phyloP scores from a whole-genome alignment of 1,284 basidiomycete species.

The Heterobasidion irregulare region DNA sequence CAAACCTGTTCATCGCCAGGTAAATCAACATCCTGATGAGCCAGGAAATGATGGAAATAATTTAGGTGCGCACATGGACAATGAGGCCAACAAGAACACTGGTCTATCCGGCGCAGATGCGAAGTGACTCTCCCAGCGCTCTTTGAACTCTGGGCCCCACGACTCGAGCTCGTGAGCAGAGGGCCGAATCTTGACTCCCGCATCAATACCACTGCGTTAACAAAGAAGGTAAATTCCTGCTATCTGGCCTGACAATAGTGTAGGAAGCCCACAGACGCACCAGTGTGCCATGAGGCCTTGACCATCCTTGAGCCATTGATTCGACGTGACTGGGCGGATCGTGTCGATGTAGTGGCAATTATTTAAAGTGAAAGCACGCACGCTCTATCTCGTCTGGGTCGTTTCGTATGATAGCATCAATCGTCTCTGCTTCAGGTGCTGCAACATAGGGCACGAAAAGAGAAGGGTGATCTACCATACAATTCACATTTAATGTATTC shows the following conservation, averaged over 20 bases:
- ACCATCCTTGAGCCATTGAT: constrained; percentile 34
- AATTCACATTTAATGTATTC: neutral
- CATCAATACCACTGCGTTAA: constrained; percentile 28
- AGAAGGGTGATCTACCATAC: constrained; percentile 12
- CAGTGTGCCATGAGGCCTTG: constrained; percentile 42
- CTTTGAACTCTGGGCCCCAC: constrained; percentile 34
- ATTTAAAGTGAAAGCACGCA: neutral
- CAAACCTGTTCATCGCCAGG: constrained; percentile 15
- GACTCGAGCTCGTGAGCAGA: constrained; percentile 29
- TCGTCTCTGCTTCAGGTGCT: constrained; percentile 11
- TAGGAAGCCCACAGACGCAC: constrained; percentile 19
- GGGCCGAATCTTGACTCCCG: constrained; percentile 42
- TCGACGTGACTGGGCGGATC: neutral
- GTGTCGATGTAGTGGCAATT: neutral
- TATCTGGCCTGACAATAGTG: neutral
- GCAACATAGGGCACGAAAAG: constrained; percentile 10
- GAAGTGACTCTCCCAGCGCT: constrained; percentile 36
- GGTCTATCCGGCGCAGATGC: constrained; percentile 39
- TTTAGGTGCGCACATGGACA: constrained; percentile 17
- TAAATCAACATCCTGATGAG: neutral
- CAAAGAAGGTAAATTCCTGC: neutral
- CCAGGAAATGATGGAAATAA: neutral
- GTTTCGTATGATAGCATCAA: constrained; percentile 12
- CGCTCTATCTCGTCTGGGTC: constrained; percentile 7
- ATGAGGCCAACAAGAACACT: constrained; percentile 27